A percentile compares a stretch with the other conserved stretches of the same genome.
Evolutionary conservation across 495 filamentous ascomycete species (phyloP).

Genomic region (Penicillium coffeae): DNA sequence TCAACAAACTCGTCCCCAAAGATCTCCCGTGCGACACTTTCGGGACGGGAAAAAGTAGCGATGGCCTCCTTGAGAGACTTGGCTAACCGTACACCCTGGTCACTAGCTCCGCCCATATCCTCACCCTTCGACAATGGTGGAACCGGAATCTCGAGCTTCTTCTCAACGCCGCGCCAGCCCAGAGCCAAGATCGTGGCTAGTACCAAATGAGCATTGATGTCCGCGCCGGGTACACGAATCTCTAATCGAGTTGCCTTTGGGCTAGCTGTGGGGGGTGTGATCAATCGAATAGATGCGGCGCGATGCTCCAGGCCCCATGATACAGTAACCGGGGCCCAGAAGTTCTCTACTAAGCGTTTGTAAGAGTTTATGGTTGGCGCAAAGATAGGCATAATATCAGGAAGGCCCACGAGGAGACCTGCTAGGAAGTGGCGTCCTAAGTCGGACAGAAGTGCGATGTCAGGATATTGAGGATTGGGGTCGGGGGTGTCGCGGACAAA

Average conservation of each 20-base stretch:
- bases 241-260: slow-evolving; percentile 87
- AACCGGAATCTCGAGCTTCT: slow-evolving; percentile 76
- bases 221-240: slow-evolving; percentile 84
- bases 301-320: slow-evolving; percentile 96
- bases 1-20: slow-evolving; percentile 95
- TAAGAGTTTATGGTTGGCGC: slow-evolving; percentile 96
- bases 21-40: slow-evolving; percentile 82
- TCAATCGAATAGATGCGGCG: slow-evolving; percentile 84
- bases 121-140: slow-evolving; percentile 79
- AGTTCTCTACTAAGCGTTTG: slow-evolving; percentile 96
- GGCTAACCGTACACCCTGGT: slow-evolving; percentile 63
- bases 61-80: slow-evolving; percentile 81
- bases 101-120: slow-evolving; percentile 64
- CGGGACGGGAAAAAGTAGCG: slow-evolving; percentile 63
- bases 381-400: slow-evolving; percentile 92
- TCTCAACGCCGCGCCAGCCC: slow-evolving; percentile 85
- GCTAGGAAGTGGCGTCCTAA: slow-evolving; percentile 91
- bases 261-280: slow-evolving; percentile 78
- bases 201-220: slow-evolving; percentile 87
- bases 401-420: slow-evolving; percentile 80
- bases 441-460: slow-evolving; percentile 77
- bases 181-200: slow-evolving; percentile 78
- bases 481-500: slow-evolving; percentile 71
- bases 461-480: slow-evolving; percentile 62
- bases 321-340: slow-evolving; percentile 97